A percentile compares a stretch with the other conserved stretches of the same genome.
Conservation (phyloP, 805 yeast species). For the Metahyphopichia silvanorum region DNA sequence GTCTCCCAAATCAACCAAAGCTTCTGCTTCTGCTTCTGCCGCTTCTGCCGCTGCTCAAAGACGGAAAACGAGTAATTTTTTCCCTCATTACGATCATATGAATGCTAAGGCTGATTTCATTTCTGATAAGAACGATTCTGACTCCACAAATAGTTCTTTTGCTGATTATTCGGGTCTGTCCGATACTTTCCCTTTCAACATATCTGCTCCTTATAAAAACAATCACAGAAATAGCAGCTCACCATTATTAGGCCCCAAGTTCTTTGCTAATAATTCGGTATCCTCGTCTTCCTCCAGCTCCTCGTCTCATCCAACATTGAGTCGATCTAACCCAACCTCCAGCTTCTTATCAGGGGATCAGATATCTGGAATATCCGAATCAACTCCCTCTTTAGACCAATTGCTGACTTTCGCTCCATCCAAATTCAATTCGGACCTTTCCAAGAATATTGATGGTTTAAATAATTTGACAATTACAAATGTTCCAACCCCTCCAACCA, state of each 20-base stretch:
- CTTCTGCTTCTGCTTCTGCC: too few relatives aligned
- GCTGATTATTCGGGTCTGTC: too few relatives aligned
- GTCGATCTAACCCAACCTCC: too few relatives aligned
- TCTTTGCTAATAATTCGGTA: too few relatives aligned
- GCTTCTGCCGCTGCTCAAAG: neutral
- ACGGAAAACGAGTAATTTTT: slow-evolving; percentile 6
- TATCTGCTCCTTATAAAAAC: too few relatives aligned
- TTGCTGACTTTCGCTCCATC: neutral
- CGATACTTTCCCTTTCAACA: too few relatives aligned
- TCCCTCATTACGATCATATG: slow-evolving; percentile 3
- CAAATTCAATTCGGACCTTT: neutral
- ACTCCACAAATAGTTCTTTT: too few relatives aligned
- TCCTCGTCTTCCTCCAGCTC: slow-evolving; percentile 1
- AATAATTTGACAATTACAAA: neutral
- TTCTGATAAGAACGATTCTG: too few relatives aligned
- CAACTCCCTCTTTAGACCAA: neutral
- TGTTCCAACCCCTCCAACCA: neutral
- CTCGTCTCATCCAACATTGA: too few relatives aligned
- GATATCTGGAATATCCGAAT: too few relatives aligned
- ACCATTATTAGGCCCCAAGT: neutral
- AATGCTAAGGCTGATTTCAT: too few relatives aligned
- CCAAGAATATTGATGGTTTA: neutral
- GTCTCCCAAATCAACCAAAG: too few relatives aligned
- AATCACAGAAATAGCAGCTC: neutral
- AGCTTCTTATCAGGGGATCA: neutral